Base-by-base conservation (phyloP, 2,329 filamentous ascomycete species). In the Ophiostoma perfectum region DNA sequence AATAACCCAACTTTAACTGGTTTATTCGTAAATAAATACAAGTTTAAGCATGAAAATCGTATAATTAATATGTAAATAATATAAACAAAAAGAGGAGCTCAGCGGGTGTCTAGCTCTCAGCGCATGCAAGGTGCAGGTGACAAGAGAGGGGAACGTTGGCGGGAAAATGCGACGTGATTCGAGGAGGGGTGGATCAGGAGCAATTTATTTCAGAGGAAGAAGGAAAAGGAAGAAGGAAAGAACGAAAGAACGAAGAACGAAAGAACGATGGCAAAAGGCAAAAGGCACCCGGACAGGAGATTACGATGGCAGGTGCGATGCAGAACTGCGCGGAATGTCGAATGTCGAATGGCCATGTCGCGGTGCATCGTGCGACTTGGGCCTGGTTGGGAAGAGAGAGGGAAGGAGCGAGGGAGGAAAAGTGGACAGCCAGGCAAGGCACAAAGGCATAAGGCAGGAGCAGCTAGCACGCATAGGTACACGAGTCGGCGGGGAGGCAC, bases 151-250 rank as follows among this genome's bases (percentile, higher is more conserved):
- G 58, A 52, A 68, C 67, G 42, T 58, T 47, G 49, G 67, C 67
- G 62, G 67, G 66, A 68, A 65, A 65, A 68, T 58, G 66, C 66
- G 62, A 68, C 64, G 52, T 42, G 49, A 65, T 65, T 65, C 47
- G 62, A 67, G 60, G 62, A 42, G 42, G 62, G 18, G 63, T 52
- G 47, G 45, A 47, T 47, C n/a, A 14, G 12, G 2, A 55, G 27
- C 11, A 65, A 12, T 45, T 7, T 3, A 47, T 27, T 14, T 47
- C 11, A 47, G 2, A 14, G 45, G 12, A 16, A 16, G 45, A 47
- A 47, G 42, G 12, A 27, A 27, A 27, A 27, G 27, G 27, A 27
- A 27, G 27, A 44, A 16, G 45, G 45, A 47, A 47, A 47, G 42
- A 44, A 12, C 42, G 42, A 44, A n/a, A n/a, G n/a, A n/a, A n/a